A percentile compares a stretch with the other conserved stretches of the same genome.
phyloP scores from a whole-genome alignment of 345 rosid species.

The Isatis tinctoria region DNA sequence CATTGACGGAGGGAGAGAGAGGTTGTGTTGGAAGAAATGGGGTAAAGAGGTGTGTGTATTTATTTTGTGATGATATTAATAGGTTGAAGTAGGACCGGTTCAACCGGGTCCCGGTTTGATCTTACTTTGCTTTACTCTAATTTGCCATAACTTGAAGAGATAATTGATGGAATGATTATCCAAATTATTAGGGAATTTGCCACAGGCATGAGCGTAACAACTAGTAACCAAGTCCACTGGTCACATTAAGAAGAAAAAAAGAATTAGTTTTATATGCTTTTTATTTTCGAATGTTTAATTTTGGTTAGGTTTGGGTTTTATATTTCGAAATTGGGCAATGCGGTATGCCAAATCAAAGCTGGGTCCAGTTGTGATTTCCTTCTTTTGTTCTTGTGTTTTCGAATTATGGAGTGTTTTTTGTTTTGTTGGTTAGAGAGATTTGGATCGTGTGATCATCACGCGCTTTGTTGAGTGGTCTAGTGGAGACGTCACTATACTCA shows the following conservation, averaged over 20 bases:
- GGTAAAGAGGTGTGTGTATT: neutral
- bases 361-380: conserved; percentile 30
- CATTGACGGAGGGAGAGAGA: conserved; percentile 26
- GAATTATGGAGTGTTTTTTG: conserved; percentile 11
- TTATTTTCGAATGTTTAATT: too few relatives aligned
- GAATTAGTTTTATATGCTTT: conserved; percentile 4
- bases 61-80: neutral
- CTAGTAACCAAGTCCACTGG: conserved; percentile 93
- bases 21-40: conserved; percentile 25
- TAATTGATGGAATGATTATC: conserved; percentile 27
- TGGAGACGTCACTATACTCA: conserved; percentile 36
- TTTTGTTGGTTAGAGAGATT: conserved; percentile 16
- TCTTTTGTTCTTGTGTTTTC: neutral
- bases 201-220: conserved; percentile 85
- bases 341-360: conserved; percentile 26
- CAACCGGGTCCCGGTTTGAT: neutral
- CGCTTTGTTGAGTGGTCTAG: conserved; percentile 21
- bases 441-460: conserved; percentile 17
- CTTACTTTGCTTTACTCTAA: neutral
- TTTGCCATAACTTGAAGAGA: neutral
- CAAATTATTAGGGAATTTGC: conserved; percentile 69
- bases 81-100: neutral
- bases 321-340: conserved; percentile 5
- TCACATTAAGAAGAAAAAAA: neutral
- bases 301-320: neutral